Evolutionary conservation across 805 yeast species (phyloP).

Genomic region (Lipomyces chichibuensis): DNA sequence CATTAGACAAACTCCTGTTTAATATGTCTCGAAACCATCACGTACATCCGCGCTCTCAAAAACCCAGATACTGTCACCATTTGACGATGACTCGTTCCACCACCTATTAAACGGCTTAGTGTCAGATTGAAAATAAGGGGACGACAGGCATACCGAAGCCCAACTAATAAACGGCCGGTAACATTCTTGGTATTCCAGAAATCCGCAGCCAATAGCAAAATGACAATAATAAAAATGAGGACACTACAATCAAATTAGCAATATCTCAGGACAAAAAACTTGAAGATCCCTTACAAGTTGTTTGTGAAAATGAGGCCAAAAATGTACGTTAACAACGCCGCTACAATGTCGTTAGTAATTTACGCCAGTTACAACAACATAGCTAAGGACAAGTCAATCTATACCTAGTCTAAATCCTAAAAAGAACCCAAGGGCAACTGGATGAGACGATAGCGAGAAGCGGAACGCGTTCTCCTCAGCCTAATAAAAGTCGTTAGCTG

Average conservation of each 20-base stretch:
- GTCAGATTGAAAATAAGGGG: background rate
- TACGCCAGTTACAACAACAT: background rate
- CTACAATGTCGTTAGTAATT: constrained; percentile 30
- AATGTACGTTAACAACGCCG: constrained; percentile 65
- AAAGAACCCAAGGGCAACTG: constrained; percentile 71
- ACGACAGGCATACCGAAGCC: constrained; percentile 50
- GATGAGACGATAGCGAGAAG: constrained; percentile 64
- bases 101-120: constrained; percentile 54
- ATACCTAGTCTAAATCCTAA: constrained; percentile 60
- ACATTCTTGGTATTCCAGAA: constrained; percentile 94
- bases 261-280: background rate
- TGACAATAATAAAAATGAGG: constrained; percentile 74
- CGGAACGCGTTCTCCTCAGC: constrained; percentile 29
- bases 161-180: constrained; percentile 86
- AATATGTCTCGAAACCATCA: background rate
- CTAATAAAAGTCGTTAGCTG: constrained; percentile 7
- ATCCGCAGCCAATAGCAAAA: constrained; percentile 80
- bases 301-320: constrained; percentile 72
- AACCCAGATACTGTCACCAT: constrained; percentile 79
- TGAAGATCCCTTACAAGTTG: constrained; percentile 48
- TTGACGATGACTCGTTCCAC: constrained; percentile 86
- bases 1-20: constrained; percentile 1
- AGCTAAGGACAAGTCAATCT: constrained; percentile 15
- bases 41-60: constrained; percentile 74
- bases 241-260: constrained; percentile 47